These are phyloP conservation scores for Fusarium sp. DNA, from an alignment of 2,329 filamentous ascomycete species.

Conservation along the genomic window DNA sequence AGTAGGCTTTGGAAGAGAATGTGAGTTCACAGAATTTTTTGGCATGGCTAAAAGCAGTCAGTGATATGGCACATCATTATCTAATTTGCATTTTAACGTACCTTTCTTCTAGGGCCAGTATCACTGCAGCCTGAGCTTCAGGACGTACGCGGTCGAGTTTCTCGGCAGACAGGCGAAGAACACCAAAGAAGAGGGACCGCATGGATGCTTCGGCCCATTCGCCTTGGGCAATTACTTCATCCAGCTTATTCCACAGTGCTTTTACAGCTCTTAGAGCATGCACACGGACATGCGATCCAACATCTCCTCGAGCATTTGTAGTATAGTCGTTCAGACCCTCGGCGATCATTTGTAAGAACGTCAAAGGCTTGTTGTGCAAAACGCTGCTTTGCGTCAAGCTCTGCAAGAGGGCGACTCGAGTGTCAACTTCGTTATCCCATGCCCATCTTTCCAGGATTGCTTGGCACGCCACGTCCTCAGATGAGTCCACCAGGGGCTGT, in stretches of 20 bases:
- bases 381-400: constrained; percentile 64
- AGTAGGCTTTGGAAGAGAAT: constrained; percentile 73
- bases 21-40: constrained; percentile 56
- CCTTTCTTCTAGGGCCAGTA: constrained; percentile 60
- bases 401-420: constrained; percentile 67
- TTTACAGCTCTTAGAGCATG: constrained; percentile 83
- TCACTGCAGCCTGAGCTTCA: constrained; percentile 70
- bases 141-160: constrained; percentile 89
- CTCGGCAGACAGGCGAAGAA: constrained; percentile 82
- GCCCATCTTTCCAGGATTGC: constrained; percentile 68
- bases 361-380: constrained; percentile 56
- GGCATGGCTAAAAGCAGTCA: constrained; percentile 51
- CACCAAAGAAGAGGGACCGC: constrained; percentile 60
- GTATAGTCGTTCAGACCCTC: constrained; percentile 89
- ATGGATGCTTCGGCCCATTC: constrained; percentile 52
- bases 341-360: constrained; percentile 62
- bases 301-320: constrained; percentile 87
- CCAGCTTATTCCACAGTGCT: constrained; percentile 66
- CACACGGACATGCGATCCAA: constrained; percentile 87
- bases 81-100: constrained; percentile 51
- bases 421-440: constrained; percentile 64
- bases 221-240: constrained; percentile 5
- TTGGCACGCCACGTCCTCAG: constrained; percentile 55
- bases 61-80: constrained; percentile 34
- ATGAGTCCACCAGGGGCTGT: constrained; percentile 56